A percentile compares a stretch with the other conserved stretches of the same genome.
phyloP scores from a whole-genome alignment of 352 stramenopile genomes.

The Globisporangium takayamanum region DNA sequence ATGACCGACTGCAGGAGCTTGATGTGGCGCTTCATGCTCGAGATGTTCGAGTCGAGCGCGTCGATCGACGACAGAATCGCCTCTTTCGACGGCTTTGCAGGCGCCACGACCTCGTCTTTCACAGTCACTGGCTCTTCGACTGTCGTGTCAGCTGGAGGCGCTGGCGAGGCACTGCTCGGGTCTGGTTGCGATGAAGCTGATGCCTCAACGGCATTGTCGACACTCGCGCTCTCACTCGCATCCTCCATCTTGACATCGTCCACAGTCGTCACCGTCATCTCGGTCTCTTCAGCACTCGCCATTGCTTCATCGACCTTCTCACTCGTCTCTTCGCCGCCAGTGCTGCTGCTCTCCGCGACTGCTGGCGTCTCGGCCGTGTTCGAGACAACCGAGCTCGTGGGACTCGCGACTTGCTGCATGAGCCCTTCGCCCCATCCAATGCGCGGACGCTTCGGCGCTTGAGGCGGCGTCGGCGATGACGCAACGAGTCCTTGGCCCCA shows the following conservation, averaged over 20 bases:
- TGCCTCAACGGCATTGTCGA: not conserved
- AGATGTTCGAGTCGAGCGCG: slow-evolving; percentile 60
- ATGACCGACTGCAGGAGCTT: slow-evolving; percentile 40
- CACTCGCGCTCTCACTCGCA: not conserved
- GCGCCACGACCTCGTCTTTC: slow-evolving; percentile 7
- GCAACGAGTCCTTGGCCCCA: slow-evolving; percentile 82
- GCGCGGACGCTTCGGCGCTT: slow-evolving; percentile 48
- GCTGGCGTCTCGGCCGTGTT: slow-evolving; percentile 4
- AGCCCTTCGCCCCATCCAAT: slow-evolving; percentile 81
- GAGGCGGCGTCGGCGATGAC: slow-evolving; percentile 39
- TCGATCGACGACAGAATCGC: slow-evolving; percentile 79
- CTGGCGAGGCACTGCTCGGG: no score
- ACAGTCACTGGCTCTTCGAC: no score
- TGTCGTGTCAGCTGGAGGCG: no score
- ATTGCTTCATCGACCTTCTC: slow-evolving; percentile 4
- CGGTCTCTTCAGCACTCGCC: not conserved
- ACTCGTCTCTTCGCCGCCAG: not conserved
- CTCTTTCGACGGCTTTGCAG: slow-evolving; percentile 54
- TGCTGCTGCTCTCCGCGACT: not conserved
- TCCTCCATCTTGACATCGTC: slow-evolving; percentile 5
- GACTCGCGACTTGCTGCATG: slow-evolving; percentile 25
- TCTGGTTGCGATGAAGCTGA: not conserved
- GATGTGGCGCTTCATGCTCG: slow-evolving; percentile 67
- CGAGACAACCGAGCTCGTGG: slow-evolving; percentile 11
- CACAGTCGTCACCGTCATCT: not conserved